Evolutionary conservation across 345 rosid genomes (phyloP).

Genomic region (Erodium maritimum): DNA sequence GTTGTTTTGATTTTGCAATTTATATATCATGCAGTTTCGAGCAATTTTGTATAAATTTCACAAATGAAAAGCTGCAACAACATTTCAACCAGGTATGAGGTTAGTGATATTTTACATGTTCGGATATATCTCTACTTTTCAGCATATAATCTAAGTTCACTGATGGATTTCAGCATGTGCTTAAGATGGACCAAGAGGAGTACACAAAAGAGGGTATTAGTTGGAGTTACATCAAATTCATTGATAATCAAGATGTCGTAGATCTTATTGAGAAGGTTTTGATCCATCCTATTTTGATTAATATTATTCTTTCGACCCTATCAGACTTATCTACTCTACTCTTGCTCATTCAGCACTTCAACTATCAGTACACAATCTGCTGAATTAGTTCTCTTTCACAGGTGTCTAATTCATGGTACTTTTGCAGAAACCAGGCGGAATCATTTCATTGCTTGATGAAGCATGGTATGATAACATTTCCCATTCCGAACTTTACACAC

Average conservation of each 20-base stretch:
- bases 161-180: slow-evolving; percentile 51
- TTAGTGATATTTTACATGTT: slow-evolving; percentile 27
- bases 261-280: slow-evolving; percentile 87
- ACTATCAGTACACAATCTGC: slow-evolving; percentile 3
- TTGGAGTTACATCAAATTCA: slow-evolving; percentile 82
- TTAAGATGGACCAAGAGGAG: slow-evolving; percentile 80
- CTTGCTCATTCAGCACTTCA: not conserved
- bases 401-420: slow-evolving; percentile 18
- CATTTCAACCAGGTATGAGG: slow-evolving; percentile 97
- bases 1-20: slow-evolving; percentile 6
- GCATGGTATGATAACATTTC: slow-evolving; percentile 50
- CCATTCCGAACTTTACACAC: not conserved
- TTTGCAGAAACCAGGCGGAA: slow-evolving; percentile 87
- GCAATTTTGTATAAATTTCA: slow-evolving; percentile 83
- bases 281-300: not conserved
- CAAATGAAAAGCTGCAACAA: slow-evolving; percentile 92
- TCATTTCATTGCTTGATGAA: slow-evolving; percentile 82
- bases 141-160: slow-evolving; percentile 16
- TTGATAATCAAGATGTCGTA: slow-evolving; percentile 82
- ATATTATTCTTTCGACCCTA: not conserved
- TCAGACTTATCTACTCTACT: slow-evolving; percentile 2
- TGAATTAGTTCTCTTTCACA: slow-evolving; percentile 9
- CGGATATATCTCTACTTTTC: slow-evolving; percentile 10
- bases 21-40: slow-evolving; percentile 51
- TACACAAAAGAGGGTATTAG: slow-evolving; percentile 65